Conservation (phyloP, 129 eudicot genomes). For the Chrysanthemum makinoi region DNA sequence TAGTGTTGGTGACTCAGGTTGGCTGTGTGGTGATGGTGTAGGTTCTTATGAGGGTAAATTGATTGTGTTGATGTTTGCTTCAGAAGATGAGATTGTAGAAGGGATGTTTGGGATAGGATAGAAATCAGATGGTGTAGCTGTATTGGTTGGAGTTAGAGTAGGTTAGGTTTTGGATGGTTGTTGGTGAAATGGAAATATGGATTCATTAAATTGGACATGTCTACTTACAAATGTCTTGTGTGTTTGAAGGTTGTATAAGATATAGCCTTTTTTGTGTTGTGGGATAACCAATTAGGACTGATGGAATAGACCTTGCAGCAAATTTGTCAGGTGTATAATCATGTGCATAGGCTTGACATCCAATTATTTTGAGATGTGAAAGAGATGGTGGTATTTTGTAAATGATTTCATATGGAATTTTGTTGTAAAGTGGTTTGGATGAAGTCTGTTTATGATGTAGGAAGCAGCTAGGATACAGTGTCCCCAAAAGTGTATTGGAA, state of each 20-base stretch:
- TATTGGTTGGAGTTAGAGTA: not conserved
- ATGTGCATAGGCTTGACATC: not conserved
- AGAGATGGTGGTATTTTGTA: not conserved
- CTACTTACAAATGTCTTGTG: not conserved
- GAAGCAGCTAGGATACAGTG: not conserved
- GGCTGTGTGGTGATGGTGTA: too few relatives aligned
- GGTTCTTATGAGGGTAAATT: too few relatives aligned
- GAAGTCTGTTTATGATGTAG: not conserved
- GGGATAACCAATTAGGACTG: not conserved
- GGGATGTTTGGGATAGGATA: not conserved
- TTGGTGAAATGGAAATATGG: not conserved
- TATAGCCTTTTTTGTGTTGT: not conserved
- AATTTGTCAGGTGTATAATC: not conserved
- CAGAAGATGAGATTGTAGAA: too few relatives aligned
- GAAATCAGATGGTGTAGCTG: not conserved
- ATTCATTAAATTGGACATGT: not conserved
- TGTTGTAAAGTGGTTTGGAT: not conserved
- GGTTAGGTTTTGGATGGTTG: not conserved
- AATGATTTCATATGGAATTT: not conserved
- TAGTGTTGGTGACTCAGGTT: too few relatives aligned
- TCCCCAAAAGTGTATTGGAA: not conserved
- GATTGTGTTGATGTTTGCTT: too few relatives aligned
- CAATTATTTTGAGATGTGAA: not conserved
- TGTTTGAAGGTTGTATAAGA: not conserved
- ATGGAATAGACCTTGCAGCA: not conserved